Percentiles rank a stretch among this genome's conserved stretches.
phyloP scores from a whole-genome alignment of 352 stramenopile genomes.

The Saprolegnia parasitica region DNA sequence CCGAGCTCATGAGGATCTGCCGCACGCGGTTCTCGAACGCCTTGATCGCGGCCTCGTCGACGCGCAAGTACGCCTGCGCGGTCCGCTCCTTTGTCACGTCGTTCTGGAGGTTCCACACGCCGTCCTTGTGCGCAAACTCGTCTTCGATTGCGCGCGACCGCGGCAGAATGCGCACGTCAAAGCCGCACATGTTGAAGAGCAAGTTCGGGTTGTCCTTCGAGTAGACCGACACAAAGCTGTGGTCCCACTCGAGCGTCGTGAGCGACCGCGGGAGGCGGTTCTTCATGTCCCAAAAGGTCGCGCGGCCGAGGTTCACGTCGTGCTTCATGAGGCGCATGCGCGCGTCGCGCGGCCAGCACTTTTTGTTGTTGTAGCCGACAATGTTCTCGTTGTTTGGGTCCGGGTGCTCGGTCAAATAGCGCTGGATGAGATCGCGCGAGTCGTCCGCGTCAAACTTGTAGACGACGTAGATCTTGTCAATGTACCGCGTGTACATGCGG shows the following conservation, averaged over 20 bases:
- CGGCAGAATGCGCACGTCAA: conserved; percentile 96
- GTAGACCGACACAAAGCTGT: conserved; percentile 99
- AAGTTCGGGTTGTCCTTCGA: conserved; percentile 99
- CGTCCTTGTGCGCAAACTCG: conserved; percentile 96
- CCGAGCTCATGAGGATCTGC: conserved; percentile 99
- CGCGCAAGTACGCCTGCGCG: conserved; percentile 95
- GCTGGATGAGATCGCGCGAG: conserved; percentile 98
- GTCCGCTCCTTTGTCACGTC: conserved; percentile 99
- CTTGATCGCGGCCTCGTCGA: conserved; percentile 93
- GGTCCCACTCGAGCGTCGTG: conserved; percentile 99
- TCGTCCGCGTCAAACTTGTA: conserved; percentile 99
- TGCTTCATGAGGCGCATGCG: conserved; percentile 99
- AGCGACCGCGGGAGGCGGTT: conserved; percentile 97
- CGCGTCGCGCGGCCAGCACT: conserved; percentile 99
- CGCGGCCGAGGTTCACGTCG: conserved; percentile 98
- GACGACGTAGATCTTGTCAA: conserved; percentile 99
- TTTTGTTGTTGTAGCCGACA: conserved; percentile 99
- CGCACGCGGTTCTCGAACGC: conserved; percentile 99
- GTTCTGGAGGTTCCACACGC: conserved; percentile 99
- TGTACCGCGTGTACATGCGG: conserved; percentile 98
- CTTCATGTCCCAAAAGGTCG: conserved; percentile 99
- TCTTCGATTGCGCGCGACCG: conserved; percentile 88
- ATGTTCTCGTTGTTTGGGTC: conserved; percentile 99
- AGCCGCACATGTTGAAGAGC: conserved; percentile 99
- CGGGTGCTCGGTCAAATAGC: conserved; percentile 99